Evolutionary conservation across 371 early-diverging fungal genomes (phyloP), one percentile per base, ranked within the genome.

Genomic region (Sanchytrium tribonematis): DNA sequence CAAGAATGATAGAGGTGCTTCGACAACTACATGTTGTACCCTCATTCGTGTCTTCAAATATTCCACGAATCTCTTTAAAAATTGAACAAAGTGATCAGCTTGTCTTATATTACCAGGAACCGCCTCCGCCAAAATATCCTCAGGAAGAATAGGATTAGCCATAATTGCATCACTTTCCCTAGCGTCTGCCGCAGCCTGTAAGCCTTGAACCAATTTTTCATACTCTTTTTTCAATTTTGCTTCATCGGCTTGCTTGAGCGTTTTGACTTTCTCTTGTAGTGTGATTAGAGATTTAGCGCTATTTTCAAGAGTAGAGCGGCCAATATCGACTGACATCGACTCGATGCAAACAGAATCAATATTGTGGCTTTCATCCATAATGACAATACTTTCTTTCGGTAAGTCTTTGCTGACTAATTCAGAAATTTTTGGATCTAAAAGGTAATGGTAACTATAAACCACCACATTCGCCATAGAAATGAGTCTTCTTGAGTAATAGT

Each of bases 351-450:
- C 95, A 79, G 91, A 93, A 78, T 95, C 95, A 70, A 99, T 98
- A 75, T 98, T 98, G 80, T 99, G 99, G 1, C 99, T 99, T 76
- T 99, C 99, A 79, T 99, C 99, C 82, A 99, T 98, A 1, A 99
- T 91, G 1, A 99, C 91, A 69, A 98, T 93, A 69, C 86, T 83
- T 71, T 98, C 91, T 75, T 86, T 87, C n/a, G 88, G 84, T 30
- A 99, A 72, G 71, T 95, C 92, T 77, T 86, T 87, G 0, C 92
- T 91, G 2, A 98, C 90, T 67, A 98, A 77, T 31, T 96, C 93
- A 17, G 95, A 97, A 1, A 98, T 95, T 79, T 94, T 93, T 27
- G 99, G 99, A 78, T 99, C 99, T 69, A 99, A 80, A 80, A 99
- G 84, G 76, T 98, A 98, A 77, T 98, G 98, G 77, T 97, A 99